A percentile compares a stretch with the other conserved stretches of the same genome.
Conservation (phyloP, 257 asterid species). For the Jaltomata sinuosa region DNA sequence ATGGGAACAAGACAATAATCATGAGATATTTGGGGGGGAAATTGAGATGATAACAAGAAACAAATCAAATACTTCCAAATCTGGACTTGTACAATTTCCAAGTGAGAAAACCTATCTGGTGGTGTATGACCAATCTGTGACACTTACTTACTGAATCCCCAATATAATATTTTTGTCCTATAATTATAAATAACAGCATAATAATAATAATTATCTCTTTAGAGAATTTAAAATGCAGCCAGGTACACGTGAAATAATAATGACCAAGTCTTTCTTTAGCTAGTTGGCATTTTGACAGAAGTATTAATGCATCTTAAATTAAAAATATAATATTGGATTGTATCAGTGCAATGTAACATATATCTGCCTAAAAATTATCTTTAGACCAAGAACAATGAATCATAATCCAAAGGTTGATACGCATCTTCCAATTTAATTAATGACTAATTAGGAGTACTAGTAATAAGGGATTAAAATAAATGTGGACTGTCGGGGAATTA, state of each 20-base stretch:
- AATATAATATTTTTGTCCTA: neutral
- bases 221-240: slow-evolving; percentile 7
- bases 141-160: neutral
- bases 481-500: neutral
- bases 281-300: slow-evolving; percentile 11
- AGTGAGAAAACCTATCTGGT: slow-evolving; percentile 28
- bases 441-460: neutral
- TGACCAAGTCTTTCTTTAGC: slow-evolving; percentile 33
- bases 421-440: slow-evolving; percentile 18
- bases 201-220: neutral
- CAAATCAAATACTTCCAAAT: slow-evolving; percentile 13
- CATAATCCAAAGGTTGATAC: slow-evolving; percentile 40
- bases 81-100: slow-evolving; percentile 20
- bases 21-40: slow-evolving; percentile 15
- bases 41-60: slow-evolving; percentile 2
- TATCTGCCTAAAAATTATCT: slow-evolving; percentile 1
- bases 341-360: slow-evolving; percentile 26
- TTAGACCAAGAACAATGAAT: slow-evolving; percentile 48
- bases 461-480: neutral
- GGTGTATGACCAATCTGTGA: slow-evolving; percentile 7
- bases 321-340: neutral
- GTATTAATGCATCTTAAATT: neutral
- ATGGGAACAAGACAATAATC: slow-evolving; percentile 6
- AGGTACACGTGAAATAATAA: slow-evolving; percentile 39
- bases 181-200: neutral